Evolutionary conservation across 768 basidiomycete genomes (phyloP).

Genomic region (Chalciporus pseudorubinellus): DNA sequence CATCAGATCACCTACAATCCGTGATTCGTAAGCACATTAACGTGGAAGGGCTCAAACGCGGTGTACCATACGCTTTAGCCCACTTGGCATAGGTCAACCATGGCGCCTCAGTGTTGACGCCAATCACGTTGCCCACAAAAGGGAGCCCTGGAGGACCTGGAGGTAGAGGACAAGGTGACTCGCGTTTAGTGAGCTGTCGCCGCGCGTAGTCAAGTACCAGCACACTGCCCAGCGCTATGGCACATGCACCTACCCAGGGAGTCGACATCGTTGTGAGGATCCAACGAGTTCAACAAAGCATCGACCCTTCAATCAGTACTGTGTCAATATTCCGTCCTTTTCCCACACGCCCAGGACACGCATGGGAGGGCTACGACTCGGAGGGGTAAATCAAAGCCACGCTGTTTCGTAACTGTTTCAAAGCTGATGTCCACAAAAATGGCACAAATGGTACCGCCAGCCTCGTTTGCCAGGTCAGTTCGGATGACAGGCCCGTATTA

Average conservation of each 20-base stretch:
- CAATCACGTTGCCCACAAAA: slow-evolving; percentile 37
- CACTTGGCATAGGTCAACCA: slow-evolving; percentile 39
- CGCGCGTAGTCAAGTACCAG: neutral
- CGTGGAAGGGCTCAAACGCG: neutral
- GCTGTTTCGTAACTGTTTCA: too few relatives aligned
- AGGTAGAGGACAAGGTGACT: slow-evolving; percentile 16
- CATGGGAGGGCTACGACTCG: neutral
- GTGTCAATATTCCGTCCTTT: neutral
- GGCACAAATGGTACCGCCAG: too few relatives aligned
- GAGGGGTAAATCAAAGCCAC: too few relatives aligned
- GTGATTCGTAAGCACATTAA: neutral
- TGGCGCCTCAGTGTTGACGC: slow-evolving; percentile 31
- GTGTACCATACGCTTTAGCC: slow-evolving; percentile 33
- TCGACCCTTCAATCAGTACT: neutral
- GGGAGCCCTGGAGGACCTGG: slow-evolving; percentile 38
- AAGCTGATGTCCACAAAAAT: too few relatives aligned
- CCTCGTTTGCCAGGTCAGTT: too few relatives aligned
- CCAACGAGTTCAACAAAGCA: neutral
- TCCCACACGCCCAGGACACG: slow-evolving; percentile 8
- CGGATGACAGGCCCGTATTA: too few relatives aligned
- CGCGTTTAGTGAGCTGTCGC: neutral
- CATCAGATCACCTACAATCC: slow-evolving; percentile 39
- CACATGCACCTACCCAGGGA: slow-evolving; percentile 1
- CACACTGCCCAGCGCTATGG: neutral
- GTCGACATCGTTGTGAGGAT: neutral